Conservation (phyloP, 805 yeast species). For the Lachancea mirantina region DNA sequence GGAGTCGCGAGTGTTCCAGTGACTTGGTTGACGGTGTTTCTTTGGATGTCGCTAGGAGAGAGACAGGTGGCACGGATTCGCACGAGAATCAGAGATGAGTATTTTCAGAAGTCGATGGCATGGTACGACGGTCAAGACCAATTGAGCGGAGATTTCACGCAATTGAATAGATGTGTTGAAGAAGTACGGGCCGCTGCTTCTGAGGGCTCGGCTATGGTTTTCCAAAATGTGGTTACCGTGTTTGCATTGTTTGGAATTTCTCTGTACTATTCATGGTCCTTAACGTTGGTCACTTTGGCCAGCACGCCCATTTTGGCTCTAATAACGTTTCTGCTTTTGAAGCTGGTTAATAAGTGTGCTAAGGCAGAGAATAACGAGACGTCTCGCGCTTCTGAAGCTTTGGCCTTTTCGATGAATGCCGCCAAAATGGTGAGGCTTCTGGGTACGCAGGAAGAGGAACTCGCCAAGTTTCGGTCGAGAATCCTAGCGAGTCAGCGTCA, state of each 20-base stretch:
- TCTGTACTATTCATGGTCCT: slow-evolving; percentile 74
- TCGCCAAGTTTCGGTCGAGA: slow-evolving; percentile 32
- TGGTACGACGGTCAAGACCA: slow-evolving; percentile 61
- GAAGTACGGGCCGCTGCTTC: slow-evolving; percentile 63
- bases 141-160: slow-evolving; percentile 57
- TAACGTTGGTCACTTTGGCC: slow-evolving; percentile 71
- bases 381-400: slow-evolving; percentile 47
- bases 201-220: slow-evolving; percentile 53
- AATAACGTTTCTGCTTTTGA: slow-evolving; percentile 45
- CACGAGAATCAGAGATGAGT: slow-evolving; percentile 34
- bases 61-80: slow-evolving; percentile 56
- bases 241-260: slow-evolving; percentile 55
- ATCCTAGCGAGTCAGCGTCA: slow-evolving; percentile 31
- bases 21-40: slow-evolving; percentile 47
- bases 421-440: slow-evolving; percentile 55
- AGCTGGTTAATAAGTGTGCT: slow-evolving; percentile 43
- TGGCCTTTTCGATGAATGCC: slow-evolving; percentile 65
- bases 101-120: slow-evolving; percentile 37
- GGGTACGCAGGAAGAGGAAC: slow-evolving; percentile 50
- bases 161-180: slow-evolving; percentile 64
- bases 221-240: slow-evolving; percentile 48
- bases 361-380: slow-evolving; percentile 50
- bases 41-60: slow-evolving; percentile 72
- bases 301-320: slow-evolving; percentile 60
- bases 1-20: slow-evolving; percentile 41